Percentiles rank a stretch among this genome's conserved stretches.
Evolutionary conservation across 768 basidiomycete species (phyloP).

Genomic region (Amanita rubescens): DNA sequence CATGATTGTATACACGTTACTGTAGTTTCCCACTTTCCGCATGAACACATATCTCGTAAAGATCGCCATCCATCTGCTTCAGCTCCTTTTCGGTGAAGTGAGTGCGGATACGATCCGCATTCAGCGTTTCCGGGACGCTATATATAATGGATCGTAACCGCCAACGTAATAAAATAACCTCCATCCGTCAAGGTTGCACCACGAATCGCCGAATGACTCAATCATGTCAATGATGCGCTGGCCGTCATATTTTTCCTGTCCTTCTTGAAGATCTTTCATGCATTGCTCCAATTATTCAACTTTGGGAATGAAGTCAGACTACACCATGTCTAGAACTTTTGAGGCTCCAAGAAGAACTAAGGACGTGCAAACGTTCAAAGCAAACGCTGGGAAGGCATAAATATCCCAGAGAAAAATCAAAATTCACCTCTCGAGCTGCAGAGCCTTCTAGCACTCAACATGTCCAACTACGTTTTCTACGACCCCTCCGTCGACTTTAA

Average conservation of each 20-base stretch:
- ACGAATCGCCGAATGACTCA: slow-evolving; percentile 20
- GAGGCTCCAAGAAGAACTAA: background rate
- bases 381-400: background rate
- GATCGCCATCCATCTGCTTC: slow-evolving; percentile 13
- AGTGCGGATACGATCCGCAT: slow-evolving; percentile 18
- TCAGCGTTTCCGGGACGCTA: slow-evolving; percentile 11
- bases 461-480: background rate
- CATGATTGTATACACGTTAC: slow-evolving; percentile 15
- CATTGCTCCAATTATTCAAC: slow-evolving; percentile 18
- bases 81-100: slow-evolving; percentile 19
- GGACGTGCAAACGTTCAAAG: too few relatives aligned
- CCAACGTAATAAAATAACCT: background rate
- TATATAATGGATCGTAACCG: background rate
- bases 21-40: background rate
- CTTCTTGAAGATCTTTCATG: slow-evolving; percentile 50
- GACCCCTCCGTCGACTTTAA: background rate
- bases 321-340: background rate
- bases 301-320: slow-evolving; percentile 16
- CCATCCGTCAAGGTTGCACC: slow-evolving; percentile 21
- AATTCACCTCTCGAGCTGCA: too few relatives aligned
- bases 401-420: background rate
- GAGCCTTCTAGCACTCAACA: too few relatives aligned
- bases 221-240: slow-evolving; percentile 16
- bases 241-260: slow-evolving; percentile 47
- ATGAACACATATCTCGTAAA: background rate